phyloP scores from a whole-genome alignment of 2,329 filamentous ascomycete species.

The Ophiosphaerella korrae region DNA sequence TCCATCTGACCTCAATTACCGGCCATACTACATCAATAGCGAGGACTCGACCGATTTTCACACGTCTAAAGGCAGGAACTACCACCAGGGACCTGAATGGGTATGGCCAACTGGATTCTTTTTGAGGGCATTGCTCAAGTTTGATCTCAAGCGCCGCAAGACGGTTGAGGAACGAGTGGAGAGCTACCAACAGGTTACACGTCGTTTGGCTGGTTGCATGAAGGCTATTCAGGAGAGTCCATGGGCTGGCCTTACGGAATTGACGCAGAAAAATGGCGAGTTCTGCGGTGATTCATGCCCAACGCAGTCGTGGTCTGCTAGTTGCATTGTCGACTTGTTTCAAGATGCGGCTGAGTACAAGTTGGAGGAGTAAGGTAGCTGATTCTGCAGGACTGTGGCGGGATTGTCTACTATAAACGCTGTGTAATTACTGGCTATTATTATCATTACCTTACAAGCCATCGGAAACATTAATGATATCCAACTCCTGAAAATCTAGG shows the following conservation, averaged over 20 bases:
- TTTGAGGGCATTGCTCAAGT: slow-evolving; percentile 86
- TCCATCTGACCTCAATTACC: slow-evolving; percentile 88
- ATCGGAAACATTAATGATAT: background rate
- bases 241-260: slow-evolving; percentile 90
- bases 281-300: slow-evolving; percentile 90
- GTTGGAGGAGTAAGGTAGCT: slow-evolving; percentile 13
- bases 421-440: background rate
- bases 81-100: slow-evolving; percentile 98
- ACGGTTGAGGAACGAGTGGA: slow-evolving; percentile 74
- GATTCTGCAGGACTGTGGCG: background rate
- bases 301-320: slow-evolving; percentile 95
- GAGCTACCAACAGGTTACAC: slow-evolving; percentile 92
- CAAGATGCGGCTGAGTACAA: slow-evolving; percentile 71
- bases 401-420: slow-evolving; percentile 2
- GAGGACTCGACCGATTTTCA: slow-evolving; percentile 91
- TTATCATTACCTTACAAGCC: no score
- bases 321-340: slow-evolving; percentile 93
- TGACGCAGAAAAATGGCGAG: slow-evolving; percentile 88
- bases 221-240: slow-evolving; percentile 76
- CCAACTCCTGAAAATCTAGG: background rate
- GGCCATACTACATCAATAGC: slow-evolving; percentile 91
- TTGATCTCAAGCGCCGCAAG: slow-evolving; percentile 77
- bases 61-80: slow-evolving; percentile 93
- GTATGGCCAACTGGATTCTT: slow-evolving; percentile 97
- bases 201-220: slow-evolving; percentile 81